Evolutionary conservation across 805 yeast genomes (phyloP).

Genomic region (Candida ipomoeae): DNA sequence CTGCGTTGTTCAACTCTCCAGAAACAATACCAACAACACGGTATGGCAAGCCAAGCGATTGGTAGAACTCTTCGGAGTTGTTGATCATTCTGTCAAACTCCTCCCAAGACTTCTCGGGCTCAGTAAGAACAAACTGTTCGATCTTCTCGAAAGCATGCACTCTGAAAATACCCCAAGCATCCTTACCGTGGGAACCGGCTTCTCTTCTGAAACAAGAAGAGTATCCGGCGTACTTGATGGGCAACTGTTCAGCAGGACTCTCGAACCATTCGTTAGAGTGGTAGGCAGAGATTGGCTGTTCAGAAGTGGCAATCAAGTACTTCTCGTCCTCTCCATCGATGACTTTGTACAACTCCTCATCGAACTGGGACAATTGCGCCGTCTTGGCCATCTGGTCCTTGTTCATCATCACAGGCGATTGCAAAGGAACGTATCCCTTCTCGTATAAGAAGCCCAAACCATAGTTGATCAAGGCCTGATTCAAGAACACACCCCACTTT

Average conservation of each 20-base stretch:
- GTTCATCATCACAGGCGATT: conserved; percentile 99
- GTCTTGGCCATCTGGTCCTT: conserved; percentile 99
- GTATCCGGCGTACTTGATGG: conserved; percentile 95
- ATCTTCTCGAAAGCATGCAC: conserved; percentile 98
- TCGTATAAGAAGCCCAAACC: conserved; percentile 81
- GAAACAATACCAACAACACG: conserved; percentile 97
- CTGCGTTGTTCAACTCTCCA: conserved; percentile 98
- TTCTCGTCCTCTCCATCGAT: conserved; percentile 96
- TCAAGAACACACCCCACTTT: conserved; percentile 92
- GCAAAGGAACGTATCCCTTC: conserved; percentile 82
- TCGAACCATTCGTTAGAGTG: conserved; percentile 99
- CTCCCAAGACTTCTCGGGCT: conserved; percentile 97
- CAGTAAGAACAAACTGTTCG: conserved; percentile 93
- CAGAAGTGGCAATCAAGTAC: conserved; percentile 96
- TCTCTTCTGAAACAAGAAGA: conserved; percentile 99
- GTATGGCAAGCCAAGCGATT: conserved; percentile 89
- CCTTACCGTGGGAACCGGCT: conserved; percentile 99
- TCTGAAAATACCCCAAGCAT: conserved; percentile 99
- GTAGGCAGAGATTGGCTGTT: conserved; percentile 97
- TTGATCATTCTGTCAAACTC: conserved; percentile 96
- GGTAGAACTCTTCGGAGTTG: conserved; percentile 86
- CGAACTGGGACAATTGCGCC: conserved; percentile 96
- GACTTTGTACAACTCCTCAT: conserved; percentile 96
- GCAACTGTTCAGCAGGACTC: conserved; percentile 93
- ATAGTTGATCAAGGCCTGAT: conserved; percentile 96